Conservation (phyloP, 768 basidiomycete genomes). For the Phylloporus arenicola region DNA sequence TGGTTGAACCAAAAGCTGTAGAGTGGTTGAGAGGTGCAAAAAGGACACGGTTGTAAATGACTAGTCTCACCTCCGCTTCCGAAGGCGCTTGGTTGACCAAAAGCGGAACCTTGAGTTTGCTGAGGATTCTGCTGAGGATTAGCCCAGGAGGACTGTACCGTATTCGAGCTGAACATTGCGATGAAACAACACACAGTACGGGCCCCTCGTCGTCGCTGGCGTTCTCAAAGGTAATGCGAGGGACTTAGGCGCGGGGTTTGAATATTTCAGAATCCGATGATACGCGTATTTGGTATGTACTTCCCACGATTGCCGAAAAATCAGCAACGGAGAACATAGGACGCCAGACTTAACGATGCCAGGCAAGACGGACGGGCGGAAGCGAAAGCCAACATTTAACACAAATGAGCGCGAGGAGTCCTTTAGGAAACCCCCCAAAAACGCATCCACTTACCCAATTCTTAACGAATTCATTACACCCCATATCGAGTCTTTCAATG, state of each 20-base stretch:
- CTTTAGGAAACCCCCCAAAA: slow-evolving; percentile 70
- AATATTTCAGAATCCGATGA: slow-evolving; percentile 14
- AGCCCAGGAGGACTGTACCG: slow-evolving; percentile 60
- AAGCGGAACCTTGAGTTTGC: slow-evolving; percentile 49
- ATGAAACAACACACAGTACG: slow-evolving; percentile 10
- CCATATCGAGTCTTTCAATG: slow-evolving; percentile 95
- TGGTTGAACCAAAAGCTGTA: slow-evolving; percentile 50
- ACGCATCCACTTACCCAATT: slow-evolving; percentile 66
- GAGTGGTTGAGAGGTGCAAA: slow-evolving; percentile 20
- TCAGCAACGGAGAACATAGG: slow-evolving; percentile 5
- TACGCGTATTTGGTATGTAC: slow-evolving; percentile 17
- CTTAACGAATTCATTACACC: slow-evolving; percentile 91
- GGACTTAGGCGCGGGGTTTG: slow-evolving; percentile 17
- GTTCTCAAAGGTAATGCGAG: slow-evolving; percentile 8
- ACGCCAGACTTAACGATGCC: slow-evolving; percentile 38
- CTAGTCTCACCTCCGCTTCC: slow-evolving; percentile 43
- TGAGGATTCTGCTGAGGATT: slow-evolving; percentile 62
- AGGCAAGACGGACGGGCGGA: slow-evolving; percentile 36
- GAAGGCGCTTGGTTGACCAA: slow-evolving; percentile 68
- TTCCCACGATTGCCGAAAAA: slow-evolving; percentile 19
- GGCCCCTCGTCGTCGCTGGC: slow-evolving; percentile 23
- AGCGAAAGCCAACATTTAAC: slow-evolving; percentile 59
- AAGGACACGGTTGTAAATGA: slow-evolving; percentile 26
- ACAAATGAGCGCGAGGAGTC: slow-evolving; percentile 74
- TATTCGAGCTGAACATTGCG: slow-evolving; percentile 57